Percentiles rank a stretch among this genome's conserved stretches.
phyloP scores from a whole-genome alignment of 2,329 filamentous ascomycete species.

The Camillea tinctor region DNA sequence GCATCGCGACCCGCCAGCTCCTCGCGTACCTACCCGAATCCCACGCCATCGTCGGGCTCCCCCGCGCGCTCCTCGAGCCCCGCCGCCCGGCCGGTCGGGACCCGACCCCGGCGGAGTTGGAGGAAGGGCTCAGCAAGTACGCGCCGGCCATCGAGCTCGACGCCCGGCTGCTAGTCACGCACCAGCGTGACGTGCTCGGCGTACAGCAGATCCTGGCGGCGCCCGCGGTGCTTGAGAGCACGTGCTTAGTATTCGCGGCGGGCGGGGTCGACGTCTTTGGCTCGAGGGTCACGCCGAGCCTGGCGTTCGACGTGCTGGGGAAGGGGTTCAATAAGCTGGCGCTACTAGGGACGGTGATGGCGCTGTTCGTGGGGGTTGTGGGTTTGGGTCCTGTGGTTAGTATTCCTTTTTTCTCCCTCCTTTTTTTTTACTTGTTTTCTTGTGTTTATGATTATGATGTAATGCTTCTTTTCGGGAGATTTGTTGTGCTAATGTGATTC shows the following conservation, averaged over 20 bases:
- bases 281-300: constrained; percentile 81
- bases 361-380: constrained; percentile 72
- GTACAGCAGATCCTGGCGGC: constrained; percentile 70
- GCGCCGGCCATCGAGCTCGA: constrained; percentile 77
- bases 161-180: constrained; percentile 75
- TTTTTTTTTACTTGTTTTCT: constrained; percentile 1
- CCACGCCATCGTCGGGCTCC: constrained; percentile 75
- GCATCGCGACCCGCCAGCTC: constrained; percentile 81
- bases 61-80: constrained; percentile 77
- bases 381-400: constrained; percentile 84
- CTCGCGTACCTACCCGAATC: constrained; percentile 74
- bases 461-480: no score
- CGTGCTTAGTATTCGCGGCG: constrained; percentile 83
- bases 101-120: constrained; percentile 72
- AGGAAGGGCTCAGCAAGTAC: constrained; percentile 82
- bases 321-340: constrained; percentile 92
- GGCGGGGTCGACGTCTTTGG: constrained; percentile 89
- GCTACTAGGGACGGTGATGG: constrained; percentile 79
- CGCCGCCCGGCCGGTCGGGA: constrained; percentile 84
- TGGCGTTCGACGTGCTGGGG: constrained; percentile 87
- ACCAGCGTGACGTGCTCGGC: constrained; percentile 78
- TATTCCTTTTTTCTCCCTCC: constrained; percentile 19
- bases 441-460: constrained; percentile 9
- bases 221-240: constrained; percentile 85
- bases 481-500: no score